Evolutionary conservation across 2,329 filamentous ascomycete species (phyloP).

Genomic region (Colletotrichum karsti): DNA sequence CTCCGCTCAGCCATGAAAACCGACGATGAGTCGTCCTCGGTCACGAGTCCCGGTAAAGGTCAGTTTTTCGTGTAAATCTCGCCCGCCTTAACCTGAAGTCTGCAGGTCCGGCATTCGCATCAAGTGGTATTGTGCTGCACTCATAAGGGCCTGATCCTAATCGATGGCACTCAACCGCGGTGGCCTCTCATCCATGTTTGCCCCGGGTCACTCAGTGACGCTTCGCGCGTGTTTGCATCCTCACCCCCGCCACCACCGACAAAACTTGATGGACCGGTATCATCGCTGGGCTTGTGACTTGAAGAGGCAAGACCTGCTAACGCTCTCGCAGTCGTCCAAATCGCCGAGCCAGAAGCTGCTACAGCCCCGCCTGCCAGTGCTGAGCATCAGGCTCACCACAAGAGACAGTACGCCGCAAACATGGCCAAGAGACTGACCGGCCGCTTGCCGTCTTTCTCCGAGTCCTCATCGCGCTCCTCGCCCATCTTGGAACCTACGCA

Average conservation of each 20-base stretch:
- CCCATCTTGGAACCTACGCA: constrained; percentile 42
- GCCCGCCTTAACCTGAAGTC: constrained; percentile 3
- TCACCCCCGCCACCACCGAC: neutral
- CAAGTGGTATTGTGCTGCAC: constrained; percentile 22
- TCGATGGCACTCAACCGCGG: neutral
- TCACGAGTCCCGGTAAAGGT: constrained; percentile 53
- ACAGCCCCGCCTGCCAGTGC: constrained; percentile 28
- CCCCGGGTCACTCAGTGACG: constrained; percentile 33
- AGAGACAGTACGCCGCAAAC: constrained; percentile 54
- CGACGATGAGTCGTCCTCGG: constrained; percentile 50
- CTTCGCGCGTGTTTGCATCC: constrained; percentile 1
- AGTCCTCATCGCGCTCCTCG: constrained; percentile 55
- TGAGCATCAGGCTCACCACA: constrained; percentile 44
- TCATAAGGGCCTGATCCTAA: neutral
- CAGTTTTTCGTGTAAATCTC: constrained; percentile 33
- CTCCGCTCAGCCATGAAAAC: constrained; percentile 54
- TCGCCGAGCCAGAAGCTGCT: constrained; percentile 57
- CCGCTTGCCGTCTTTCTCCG: constrained; percentile 35
- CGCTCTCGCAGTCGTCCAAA: constrained; percentile 59
- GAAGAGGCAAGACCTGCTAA: constrained; percentile 27
- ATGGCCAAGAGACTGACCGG: constrained; percentile 55
- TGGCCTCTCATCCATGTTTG: neutral
- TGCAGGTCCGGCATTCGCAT: constrained; percentile 19
- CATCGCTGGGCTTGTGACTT: constrained; percentile 20
- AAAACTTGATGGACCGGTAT: constrained; percentile 25